These are phyloP conservation scores for Amanita rubescens DNA, from an alignment of 768 basidiomycete genomes.

Conservation along the genomic window DNA sequence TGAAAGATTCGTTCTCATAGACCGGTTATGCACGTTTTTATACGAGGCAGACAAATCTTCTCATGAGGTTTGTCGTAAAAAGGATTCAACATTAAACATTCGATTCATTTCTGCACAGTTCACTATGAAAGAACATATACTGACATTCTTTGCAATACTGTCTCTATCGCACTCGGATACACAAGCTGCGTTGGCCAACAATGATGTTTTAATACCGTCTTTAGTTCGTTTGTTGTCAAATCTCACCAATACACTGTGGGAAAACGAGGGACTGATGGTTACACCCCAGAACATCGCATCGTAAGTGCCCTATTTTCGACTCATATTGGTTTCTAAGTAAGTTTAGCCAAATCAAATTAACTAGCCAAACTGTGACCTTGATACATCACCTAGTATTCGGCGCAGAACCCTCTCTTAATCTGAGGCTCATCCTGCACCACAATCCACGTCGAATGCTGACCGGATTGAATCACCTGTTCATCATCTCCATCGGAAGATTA, in stretches of 20 bases:
- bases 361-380: conserved; percentile 49
- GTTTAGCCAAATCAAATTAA: conserved; percentile 40
- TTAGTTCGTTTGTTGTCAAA: conserved; percentile 49
- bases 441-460: conserved; percentile 49
- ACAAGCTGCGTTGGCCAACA: conserved; percentile 31
- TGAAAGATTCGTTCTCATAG: conserved; percentile 35
- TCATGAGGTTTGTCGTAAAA: background rate
- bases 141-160: conserved; percentile 35
- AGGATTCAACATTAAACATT: background rate
- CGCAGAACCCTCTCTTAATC: conserved; percentile 36
- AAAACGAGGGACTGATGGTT: conserved; percentile 40
- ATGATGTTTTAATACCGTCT: conserved; percentile 55
- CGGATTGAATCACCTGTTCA: conserved; percentile 61
- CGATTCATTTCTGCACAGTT: background rate
- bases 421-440: conserved; percentile 52
- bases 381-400: conserved; percentile 58
- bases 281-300: conserved; percentile 26
- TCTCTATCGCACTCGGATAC: conserved; percentile 33
- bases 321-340: background rate
- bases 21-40: conserved; percentile 18
- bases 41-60: background rate
- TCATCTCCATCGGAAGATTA: conserved; percentile 70
- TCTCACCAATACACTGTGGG: conserved; percentile 55
- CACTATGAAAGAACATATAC: conserved; percentile 6
- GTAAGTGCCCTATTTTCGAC: conserved; percentile 22